phyloP scores from a whole-genome alignment of 805 yeast species.

The Starmerella khaoyaiensis region DNA sequence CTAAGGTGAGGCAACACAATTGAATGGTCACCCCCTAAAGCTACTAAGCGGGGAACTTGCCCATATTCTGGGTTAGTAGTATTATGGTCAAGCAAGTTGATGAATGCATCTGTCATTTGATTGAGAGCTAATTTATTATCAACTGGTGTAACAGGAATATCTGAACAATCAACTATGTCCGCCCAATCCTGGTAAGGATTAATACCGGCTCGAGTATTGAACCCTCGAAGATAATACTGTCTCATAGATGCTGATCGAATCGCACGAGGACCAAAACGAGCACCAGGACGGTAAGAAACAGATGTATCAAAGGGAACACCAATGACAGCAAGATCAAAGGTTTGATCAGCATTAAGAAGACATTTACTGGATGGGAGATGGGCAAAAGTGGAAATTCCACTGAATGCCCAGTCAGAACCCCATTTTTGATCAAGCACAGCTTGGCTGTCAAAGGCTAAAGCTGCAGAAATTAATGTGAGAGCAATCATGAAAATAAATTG shows the following conservation, averaged over 20 bases:
- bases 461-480: background rate
- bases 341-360: slow-evolving; percentile 33
- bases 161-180: slow-evolving; percentile 51
- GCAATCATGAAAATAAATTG: background rate
- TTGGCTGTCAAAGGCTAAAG: slow-evolving; percentile 9
- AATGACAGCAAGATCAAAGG: slow-evolving; percentile 56
- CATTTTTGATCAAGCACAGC: slow-evolving; percentile 41
- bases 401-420: slow-evolving; percentile 60
- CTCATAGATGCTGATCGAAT: slow-evolving; percentile 34
- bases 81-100: slow-evolving; percentile 36
- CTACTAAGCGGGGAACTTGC: slow-evolving; percentile 48
- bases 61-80: slow-evolving; percentile 19
- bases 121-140: slow-evolving; percentile 50
- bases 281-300: slow-evolving; percentile 64
- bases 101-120: slow-evolving; percentile 48
- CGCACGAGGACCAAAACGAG: slow-evolving; percentile 59
- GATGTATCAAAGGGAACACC: slow-evolving; percentile 84
- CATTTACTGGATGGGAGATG: slow-evolving; percentile 54
- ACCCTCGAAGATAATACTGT: slow-evolving; percentile 56
- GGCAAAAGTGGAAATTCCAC: slow-evolving; percentile 43
- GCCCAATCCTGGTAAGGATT: slow-evolving; percentile 48
- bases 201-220: slow-evolving; percentile 50
- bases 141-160: slow-evolving; percentile 55
- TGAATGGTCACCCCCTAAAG: slow-evolving; percentile 77
- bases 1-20: slow-evolving; percentile 60